Evolutionary conservation across 495 filamentous ascomycete genomes (phyloP).

Genomic region (Endocarpon pusillum): DNA sequence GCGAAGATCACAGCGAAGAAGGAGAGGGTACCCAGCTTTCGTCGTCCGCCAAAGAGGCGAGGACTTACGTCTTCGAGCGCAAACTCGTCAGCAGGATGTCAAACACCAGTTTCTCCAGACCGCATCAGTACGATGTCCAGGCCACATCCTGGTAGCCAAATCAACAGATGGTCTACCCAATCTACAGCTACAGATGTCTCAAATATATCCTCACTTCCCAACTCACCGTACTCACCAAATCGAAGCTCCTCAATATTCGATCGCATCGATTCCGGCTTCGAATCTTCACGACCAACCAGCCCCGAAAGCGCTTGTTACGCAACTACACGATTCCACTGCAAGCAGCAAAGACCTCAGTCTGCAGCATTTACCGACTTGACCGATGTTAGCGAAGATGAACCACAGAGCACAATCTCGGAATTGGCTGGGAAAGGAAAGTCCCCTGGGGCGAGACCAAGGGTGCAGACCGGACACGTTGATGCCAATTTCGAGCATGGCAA

Average conservation of each 20-base stretch:
- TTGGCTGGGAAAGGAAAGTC: background rate
- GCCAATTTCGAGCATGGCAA: conserved; percentile 12
- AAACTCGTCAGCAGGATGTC: conserved; percentile 32
- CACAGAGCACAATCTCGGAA: conserved; percentile 17
- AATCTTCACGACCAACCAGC: conserved; percentile 53
- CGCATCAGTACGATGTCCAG: conserved; percentile 15
- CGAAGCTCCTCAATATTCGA: conserved; percentile 68
- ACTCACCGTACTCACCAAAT: conserved; percentile 61
- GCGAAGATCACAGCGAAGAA: conserved; percentile 30
- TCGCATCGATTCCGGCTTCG: conserved; percentile 32
- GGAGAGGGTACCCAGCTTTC: conserved; percentile 29
- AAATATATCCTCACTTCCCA: conserved; percentile 50
- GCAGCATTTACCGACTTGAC: no score
- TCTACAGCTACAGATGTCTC: conserved; percentile 30
- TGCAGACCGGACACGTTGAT: conserved; percentile 5
- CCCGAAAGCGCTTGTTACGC: conserved; percentile 52
- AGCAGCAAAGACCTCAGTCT: no score
- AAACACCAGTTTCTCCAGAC: conserved; percentile 43
- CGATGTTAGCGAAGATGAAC: conserved; percentile 16
- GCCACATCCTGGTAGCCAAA: conserved; percentile 35
- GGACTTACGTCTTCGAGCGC: conserved; percentile 40
- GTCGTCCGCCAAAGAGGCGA: conserved; percentile 56
- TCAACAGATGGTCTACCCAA: conserved; percentile 46
- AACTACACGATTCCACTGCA: no score
- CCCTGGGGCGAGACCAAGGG: background rate